Conservation (phyloP, 2,329 filamentous ascomycete genomes). For the Dissoconium aciculare region DNA sequence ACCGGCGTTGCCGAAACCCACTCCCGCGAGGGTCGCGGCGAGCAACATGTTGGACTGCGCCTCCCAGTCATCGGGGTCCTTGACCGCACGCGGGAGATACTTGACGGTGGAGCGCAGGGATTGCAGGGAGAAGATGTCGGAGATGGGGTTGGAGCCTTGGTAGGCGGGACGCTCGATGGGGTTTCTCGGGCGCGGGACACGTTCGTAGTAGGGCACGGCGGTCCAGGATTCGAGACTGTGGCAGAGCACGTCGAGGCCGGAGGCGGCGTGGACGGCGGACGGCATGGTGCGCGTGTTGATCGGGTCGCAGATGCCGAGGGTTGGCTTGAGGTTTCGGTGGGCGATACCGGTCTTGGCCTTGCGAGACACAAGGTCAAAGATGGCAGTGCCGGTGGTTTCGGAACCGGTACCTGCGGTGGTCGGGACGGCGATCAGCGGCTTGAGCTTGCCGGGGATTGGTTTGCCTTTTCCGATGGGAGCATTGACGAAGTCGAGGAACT, state of each 20-base stretch:
- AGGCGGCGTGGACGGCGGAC: constrained; percentile 76
- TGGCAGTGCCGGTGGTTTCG: constrained; percentile 93
- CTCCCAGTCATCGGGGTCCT: constrained; percentile 77
- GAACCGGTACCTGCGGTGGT: constrained; percentile 79
- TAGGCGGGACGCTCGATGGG: constrained; percentile 86
- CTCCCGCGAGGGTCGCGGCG: constrained; percentile 81
- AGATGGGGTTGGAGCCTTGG: constrained; percentile 94
- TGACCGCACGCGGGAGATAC: constrained; percentile 77
- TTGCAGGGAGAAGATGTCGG: constrained; percentile 86
- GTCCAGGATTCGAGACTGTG: constrained; percentile 96
- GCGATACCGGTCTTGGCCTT: constrained; percentile 92
- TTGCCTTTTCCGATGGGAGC: constrained; percentile 76
- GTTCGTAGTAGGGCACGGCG: constrained; percentile 83
- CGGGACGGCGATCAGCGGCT: constrained; percentile 66
- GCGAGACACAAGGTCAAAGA: constrained; percentile 84
- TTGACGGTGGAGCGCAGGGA: constrained; percentile 73
- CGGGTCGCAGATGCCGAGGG: constrained; percentile 70
- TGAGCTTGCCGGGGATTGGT: constrained; percentile 55
- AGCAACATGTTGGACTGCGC: constrained; percentile 93
- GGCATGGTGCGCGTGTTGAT: constrained; percentile 96
- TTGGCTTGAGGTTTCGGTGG: constrained; percentile 89
- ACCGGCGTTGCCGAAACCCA: constrained; percentile 94
- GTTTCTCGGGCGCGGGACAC: constrained; percentile 69
- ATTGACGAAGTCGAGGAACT: constrained; percentile 96
- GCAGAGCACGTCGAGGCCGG: constrained; percentile 86